A percentile compares a stretch with the other conserved stretches of the same genome.
Evolutionary conservation across 306 rosid species (phyloP).

Genomic region (Prosopis cineraria): DNA sequence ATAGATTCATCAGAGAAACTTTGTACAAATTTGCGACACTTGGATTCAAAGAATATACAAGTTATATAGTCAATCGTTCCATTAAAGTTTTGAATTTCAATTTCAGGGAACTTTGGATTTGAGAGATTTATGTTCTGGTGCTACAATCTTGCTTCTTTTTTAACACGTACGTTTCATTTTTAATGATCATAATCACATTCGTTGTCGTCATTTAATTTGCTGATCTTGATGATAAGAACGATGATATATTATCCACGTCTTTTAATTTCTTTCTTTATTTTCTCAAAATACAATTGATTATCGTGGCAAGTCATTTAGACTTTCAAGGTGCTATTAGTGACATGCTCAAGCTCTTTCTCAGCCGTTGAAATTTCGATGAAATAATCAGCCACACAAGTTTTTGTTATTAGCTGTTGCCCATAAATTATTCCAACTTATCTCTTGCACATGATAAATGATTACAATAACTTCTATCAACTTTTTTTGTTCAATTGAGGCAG

Average conservation of each 20-base stretch:
- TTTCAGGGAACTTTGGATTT: conserved; percentile 12
- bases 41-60: neutral
- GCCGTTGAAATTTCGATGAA: neutral
- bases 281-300: no score
- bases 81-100: conserved; percentile 26
- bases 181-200: neutral
- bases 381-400: neutral
- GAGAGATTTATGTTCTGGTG: neutral
- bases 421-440: neutral
- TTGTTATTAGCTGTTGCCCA: neutral
- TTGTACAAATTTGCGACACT: conserved; percentile 35
- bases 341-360: neutral
- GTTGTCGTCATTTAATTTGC: neutral
- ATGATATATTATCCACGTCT: neutral
- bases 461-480: neutral
- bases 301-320: no score
- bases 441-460: neutral
- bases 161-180: neutral
- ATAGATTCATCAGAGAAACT: conserved; percentile 25
- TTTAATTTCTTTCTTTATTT: neutral
- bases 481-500: neutral
- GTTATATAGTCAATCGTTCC: conserved; percentile 11
- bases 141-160: neutral
- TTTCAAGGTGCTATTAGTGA: no score
- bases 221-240: neutral